Evolutionary conservation across 1,284 basidiomycete species (phyloP).

Genomic region (Anthracocystis walkeri): DNA sequence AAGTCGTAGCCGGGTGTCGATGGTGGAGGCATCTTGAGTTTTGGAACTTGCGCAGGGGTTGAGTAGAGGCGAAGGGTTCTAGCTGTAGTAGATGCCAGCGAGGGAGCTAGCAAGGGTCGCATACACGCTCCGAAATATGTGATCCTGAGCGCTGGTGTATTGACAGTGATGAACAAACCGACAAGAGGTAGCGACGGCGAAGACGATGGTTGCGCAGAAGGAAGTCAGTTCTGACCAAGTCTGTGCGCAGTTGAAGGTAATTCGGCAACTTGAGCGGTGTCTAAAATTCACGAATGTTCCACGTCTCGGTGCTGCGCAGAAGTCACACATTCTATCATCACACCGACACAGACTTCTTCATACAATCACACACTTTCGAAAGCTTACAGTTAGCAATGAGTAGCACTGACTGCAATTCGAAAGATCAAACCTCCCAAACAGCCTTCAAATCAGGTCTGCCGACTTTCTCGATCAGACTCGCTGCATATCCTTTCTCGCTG

Average conservation of each 20-base stretch:
- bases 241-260: no score
- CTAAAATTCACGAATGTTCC: background rate
- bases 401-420: background rate
- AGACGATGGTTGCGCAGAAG: no score
- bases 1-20: conserved; percentile 38
- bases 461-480: conserved; percentile 17
- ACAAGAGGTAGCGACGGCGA: background rate
- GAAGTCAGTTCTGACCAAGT: no score
- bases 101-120: background rate
- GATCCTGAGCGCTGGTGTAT: background rate
- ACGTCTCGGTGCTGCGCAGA: background rate
- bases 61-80: conserved; percentile 5
- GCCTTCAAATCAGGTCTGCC: conserved; percentile 21
- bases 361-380: background rate
- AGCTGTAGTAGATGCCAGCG: conserved; percentile 12
- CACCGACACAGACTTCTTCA: background rate
- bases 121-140: background rate
- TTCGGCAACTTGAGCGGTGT: no score
- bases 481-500: conserved; percentile 24
- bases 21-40: conserved; percentile 17
- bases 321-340: background rate
- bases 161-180: background rate
- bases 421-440: conserved; percentile 29
- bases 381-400: background rate
- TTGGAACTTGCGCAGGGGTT: background rate